These are phyloP conservation scores for Rhizoctonia solani DNA, from an alignment of 1,284 basidiomycete genomes.

Conservation along the genomic window DNA sequence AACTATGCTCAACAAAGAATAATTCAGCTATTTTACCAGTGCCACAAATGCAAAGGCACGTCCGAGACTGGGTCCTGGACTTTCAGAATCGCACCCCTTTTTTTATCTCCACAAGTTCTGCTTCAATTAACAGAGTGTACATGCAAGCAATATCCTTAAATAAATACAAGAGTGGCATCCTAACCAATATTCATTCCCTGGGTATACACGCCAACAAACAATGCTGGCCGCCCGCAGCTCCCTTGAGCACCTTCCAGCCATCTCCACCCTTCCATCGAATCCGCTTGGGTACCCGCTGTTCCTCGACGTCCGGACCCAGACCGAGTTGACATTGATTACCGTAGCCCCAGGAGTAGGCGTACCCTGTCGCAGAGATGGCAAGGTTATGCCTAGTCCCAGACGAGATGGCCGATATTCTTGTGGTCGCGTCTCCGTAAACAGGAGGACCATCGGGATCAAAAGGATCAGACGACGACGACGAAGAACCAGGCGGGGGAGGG, in stretches of 20 bases:
- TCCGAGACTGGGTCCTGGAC: too few relatives aligned
- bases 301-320: constrained; percentile 48
- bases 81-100: too few relatives aligned
- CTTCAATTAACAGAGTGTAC: too few relatives aligned
- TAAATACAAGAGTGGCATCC: background rate
- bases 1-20: too few relatives aligned
- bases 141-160: background rate
- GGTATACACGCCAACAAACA: constrained; percentile 42
- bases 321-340: constrained; percentile 52
- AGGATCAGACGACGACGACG: constrained; percentile 35
- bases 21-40: too few relatives aligned
- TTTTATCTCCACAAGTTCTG: too few relatives aligned
- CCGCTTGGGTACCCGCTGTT: constrained; percentile 38
- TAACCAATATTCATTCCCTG: constrained; percentile 3
- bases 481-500: constrained; percentile 48
- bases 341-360: constrained; percentile 58
- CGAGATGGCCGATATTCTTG: constrained; percentile 53
- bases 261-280: constrained; percentile 43
- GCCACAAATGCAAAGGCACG: too few relatives aligned
- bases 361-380: constrained; percentile 54
- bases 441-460: constrained; percentile 47
- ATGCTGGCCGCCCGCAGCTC: constrained; percentile 52
- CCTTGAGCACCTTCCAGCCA: constrained; percentile 47
- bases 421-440: constrained; percentile 42
- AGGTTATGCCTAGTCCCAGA: constrained; percentile 57